Base-by-base conservation (phyloP, 192 early-diverging fungal species). In the Backusella mclennaniae region DNA sequence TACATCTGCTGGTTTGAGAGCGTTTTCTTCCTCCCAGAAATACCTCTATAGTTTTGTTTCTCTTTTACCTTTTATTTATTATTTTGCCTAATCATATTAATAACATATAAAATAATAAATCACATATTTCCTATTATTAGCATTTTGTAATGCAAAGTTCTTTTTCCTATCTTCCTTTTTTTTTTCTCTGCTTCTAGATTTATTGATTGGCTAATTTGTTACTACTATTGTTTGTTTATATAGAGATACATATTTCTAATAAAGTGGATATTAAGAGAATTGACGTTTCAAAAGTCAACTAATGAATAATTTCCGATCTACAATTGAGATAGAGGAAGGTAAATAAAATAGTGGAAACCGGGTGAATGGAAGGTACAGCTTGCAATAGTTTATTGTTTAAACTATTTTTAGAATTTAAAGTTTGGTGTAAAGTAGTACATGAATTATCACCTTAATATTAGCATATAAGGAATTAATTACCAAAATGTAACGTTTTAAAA, bases 321-420 rank as follows among this genome's bases (percentile, higher is more conserved):
- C 19, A 2, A 23, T 56, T 56, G 19, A 23, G 38, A 39, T 39
- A 39, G 11, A 39, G 8, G 21, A 21, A 56, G n/a, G 21, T 11
- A 19, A 56, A 21, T 56, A 21, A 56, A 11, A 56, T 56, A n/a
- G 6, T 9, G 8, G n/a, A n/a, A 56, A 56, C 21, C 6, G 53
- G 53, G 9, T 56, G 56, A 29, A 63, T 63, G 56, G 53, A 63
- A 63, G 26, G 26, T 23, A 29, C 3, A 63, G 2, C 26, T 29
- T 29, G 26, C 26, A 23, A 9, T 63, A 63, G 23, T 29, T 63
- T 63, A 63, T 63, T 63, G 21, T 63, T 63, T 63, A 63, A 29
- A 23, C 26, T 63, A 63, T 63, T 63, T 63, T 63, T 63, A 63
- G 56, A 63, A 63, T 63, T 63, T 63, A 63, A 63, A 63, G 56